Evolutionary conservation across 805 yeast genomes (phyloP), one percentile per base, ranked within the genome.

Genomic region (Ascoidea rubescens): DNA sequence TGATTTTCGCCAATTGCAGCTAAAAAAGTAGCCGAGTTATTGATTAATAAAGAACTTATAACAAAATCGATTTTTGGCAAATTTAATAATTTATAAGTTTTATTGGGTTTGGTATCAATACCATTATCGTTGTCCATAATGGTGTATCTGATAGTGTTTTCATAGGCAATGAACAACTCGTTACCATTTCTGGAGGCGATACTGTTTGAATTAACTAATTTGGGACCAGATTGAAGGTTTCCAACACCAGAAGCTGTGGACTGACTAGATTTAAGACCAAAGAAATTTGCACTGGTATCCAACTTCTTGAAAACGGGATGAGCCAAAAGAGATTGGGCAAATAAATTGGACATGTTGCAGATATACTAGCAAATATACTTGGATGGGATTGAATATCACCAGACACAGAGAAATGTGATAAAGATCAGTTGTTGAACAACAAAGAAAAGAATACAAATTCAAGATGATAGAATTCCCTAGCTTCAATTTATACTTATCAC

Each of bases 11-110:
- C 71, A n/a, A 68, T 61, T 2, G 69, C 58, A 1, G 78, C 79
- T 50, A 78, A 53, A 5, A 71, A 61, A 0, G 71, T 65, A 4
- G 74, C 78, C 44, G 69, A 59, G 4, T 59, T 52, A 59, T 78
- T 78, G 51, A 73, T 53, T 21, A 58, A 58, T 21, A 77, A 50
- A 0, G 64, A 63, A 4, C 57, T 54, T 32, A 75, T 69, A 17
- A 60, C 61, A 53, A 67, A 67, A 10, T 63, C 63, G 32, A 63
- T 48, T 4, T 32, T 31, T 14, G 58, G 55, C 12, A 55, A 51
- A 14, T 57, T 56, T 21, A 69, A 51, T 12, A 64, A 31, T 42
- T 56, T 55, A 55, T 60, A 66, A 48, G 62, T 60, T 6, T 53
- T 52, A 2, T 42, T 45, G 2, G 12, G 32, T 16, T 46, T 51